phyloP scores from a whole-genome alignment of 768 basidiomycete genomes.

The Boletales sp. region DNA sequence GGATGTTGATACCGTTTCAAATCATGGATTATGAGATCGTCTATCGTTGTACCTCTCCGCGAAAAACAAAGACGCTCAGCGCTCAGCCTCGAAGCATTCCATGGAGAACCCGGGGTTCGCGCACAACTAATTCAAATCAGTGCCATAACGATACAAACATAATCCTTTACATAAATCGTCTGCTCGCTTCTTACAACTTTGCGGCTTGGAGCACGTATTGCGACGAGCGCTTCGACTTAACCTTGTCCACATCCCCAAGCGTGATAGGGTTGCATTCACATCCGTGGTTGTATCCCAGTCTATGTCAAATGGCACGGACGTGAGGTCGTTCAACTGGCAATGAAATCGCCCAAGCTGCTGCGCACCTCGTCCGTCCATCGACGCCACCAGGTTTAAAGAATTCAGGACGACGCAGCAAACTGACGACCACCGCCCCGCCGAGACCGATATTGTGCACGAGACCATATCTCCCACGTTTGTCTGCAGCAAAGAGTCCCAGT shows the following conservation, averaged over 20 bases:
- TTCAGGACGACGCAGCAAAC: slow-evolving; percentile 70
- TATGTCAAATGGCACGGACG: slow-evolving; percentile 18
- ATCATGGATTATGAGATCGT: too few species aligned
- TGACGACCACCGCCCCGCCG: slow-evolving; percentile 77
- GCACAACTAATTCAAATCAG: too few species aligned
- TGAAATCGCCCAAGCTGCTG: neutral
- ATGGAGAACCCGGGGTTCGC: too few species aligned
- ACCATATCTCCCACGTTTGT: slow-evolving; percentile 73
- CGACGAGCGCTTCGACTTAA: slow-evolving; percentile 66
- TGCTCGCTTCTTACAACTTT: slow-evolving; percentile 31
- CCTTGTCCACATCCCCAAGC: slow-evolving; percentile 64
- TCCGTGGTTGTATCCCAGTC: slow-evolving; percentile 81
- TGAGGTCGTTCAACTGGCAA: neutral
- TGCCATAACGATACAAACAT: too few species aligned
- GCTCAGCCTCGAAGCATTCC: too few species aligned
- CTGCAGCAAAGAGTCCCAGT: slow-evolving; percentile 60
- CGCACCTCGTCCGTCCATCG: slow-evolving; percentile 65
- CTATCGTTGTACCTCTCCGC: too few species aligned
- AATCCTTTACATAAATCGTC: too few species aligned
- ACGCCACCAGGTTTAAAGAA: slow-evolving; percentile 65
- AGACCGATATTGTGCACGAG: slow-evolving; percentile 83
- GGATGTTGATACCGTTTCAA: too few species aligned
- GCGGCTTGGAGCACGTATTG: slow-evolving; percentile 38
- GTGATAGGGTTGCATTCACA: slow-evolving; percentile 62
- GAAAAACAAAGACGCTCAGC: too few species aligned